Evolutionary conservation across 2,329 filamentous ascomycete species (phyloP), one percentile per base, ranked within the genome.

Genomic region (Fusarium sacchari): DNA sequence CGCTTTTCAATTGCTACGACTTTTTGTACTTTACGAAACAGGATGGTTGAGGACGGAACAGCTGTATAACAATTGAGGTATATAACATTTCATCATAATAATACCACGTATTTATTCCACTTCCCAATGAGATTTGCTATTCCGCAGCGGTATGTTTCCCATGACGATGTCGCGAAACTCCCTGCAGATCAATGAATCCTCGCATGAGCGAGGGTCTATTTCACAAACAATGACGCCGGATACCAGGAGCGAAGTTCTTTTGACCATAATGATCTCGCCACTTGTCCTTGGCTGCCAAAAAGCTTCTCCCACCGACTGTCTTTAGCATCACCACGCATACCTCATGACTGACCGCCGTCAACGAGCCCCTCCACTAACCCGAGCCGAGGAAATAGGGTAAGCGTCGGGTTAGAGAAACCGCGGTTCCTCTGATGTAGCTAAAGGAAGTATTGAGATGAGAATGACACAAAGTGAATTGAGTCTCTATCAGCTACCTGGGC

Each of bases 91-190:
- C 7, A 18, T 20, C 4, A 28, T 39, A 28, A 8, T 39, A 15
- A 20, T 28, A 39, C 11, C 0, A 26, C 8, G 15, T 24, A 7
- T 24, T 8, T 11, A 18, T 34, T n/a, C 6, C 1, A 2, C 1
- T 34, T 7, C 1, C 8, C 12, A 34, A 34, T 24, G 7, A 7
- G 3, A 8, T 34, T 50, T 6, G 3, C 12, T 28, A 46, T 15
- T 5, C 13, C 12, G 4, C 3, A 8, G 15, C 24, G 5, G 1
- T 34, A 11, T 24, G 2, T 24, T 50, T 17, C 14, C 3, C 3
- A 6, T 34, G 32, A 3, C 6, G 24, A 5, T 20, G 15, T n/a
- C 30, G 18, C n/a, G n/a, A 50, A 15, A 12, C 17, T 20, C 32
- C 8, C 6, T 7, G 12, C 12, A 50, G 30, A 34, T 34, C 11